Evolutionary conservation across 805 yeast species (phyloP), one percentile per base, ranked within the genome.

Genomic region (Nadsonia fulvescens): DNA sequence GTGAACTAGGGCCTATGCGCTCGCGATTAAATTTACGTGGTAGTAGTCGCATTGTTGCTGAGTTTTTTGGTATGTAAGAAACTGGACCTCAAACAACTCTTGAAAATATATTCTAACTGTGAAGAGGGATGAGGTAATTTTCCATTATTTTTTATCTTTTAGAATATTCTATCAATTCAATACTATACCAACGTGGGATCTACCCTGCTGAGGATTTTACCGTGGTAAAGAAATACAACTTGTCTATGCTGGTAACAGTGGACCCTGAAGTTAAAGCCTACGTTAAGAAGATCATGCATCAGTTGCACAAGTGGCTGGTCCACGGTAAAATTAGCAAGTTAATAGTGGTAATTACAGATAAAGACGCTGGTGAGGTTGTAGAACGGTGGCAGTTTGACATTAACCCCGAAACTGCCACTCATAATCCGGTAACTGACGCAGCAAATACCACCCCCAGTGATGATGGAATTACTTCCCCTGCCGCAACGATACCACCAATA

Each of bases 321-420:
- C 66, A 70, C 1, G 77, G 74, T 7, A 63, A 66, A 31, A 66
- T 86, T 17, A 61, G 70, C 13, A 66, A 68, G 36, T 49, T 83
- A 20, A 71, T 77, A 3, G 56, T 86, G 18, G 83, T 70, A 6
- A 69, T 82, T n/a, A 53, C 81, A 2, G 62, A 72, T 15, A 72
- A 71, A 37, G 69, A 66, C 20, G 57, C 70, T 0, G 69, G 68
- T 0, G 81, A 74, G 17, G 63, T 61, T 2, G 70, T 72, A 2
- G 96, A 83, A 46, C 53, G 79, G 28, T 83, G 96, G 96, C 78
- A 78, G 41, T 83, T 83, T 42, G 65, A 67, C 35, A 53, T 81
- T 5, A 12, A 8, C 33, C 24, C 5, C 14, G 6, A 4, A 15
- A 8, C n/a, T 14, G 31, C 6, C 12, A 5, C 5, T 4, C 14